Evolutionary conservation across 257 asterid species (phyloP).

Genomic region (Gentiana straminea): DNA sequence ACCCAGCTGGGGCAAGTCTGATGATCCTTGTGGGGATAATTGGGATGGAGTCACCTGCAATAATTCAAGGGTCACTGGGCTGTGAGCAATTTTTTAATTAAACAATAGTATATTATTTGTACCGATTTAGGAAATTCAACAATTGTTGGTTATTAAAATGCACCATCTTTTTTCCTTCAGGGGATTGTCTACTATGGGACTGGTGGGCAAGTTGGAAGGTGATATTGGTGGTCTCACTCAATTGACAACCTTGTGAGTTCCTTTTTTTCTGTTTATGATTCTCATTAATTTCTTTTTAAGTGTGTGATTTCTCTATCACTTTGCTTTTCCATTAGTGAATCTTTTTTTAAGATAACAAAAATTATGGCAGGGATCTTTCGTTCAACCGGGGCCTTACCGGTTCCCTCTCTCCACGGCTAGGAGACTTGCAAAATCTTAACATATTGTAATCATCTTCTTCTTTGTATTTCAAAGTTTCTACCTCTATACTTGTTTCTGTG

Average conservation of each 20-base stretch:
- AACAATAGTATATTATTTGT: no score
- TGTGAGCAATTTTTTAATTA: slow-evolving; percentile 27
- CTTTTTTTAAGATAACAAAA: not conserved
- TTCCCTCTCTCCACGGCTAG: slow-evolving; percentile 56
- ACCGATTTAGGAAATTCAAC: no score
- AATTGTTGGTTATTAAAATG: not conserved
- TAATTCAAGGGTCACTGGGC: slow-evolving; percentile 57
- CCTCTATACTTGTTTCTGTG: not conserved
- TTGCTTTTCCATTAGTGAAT: slow-evolving; percentile 38
- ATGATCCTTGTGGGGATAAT: slow-evolving; percentile 57
- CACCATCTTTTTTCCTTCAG: slow-evolving; percentile 21
- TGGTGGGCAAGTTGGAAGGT: slow-evolving; percentile 52
- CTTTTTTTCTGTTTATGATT: slow-evolving; percentile 4
- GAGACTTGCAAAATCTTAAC: slow-evolving; percentile 59
- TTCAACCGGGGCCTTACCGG: slow-evolving; percentile 70
- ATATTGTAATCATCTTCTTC: slow-evolving; percentile 38
- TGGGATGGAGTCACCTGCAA: slow-evolving; percentile 90
- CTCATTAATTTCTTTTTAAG: not conserved
- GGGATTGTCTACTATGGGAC: slow-evolving; percentile 60
- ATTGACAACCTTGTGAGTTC: slow-evolving; percentile 53
- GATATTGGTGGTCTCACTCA: slow-evolving; percentile 69
- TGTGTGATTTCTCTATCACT: slow-evolving; percentile 2
- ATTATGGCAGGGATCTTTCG: slow-evolving; percentile 57
- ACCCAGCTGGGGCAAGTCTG: slow-evolving; percentile 61
- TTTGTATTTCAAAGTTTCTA: not conserved